These are phyloP conservation scores for Bromus sterilis DNA, from an alignment of 176 grass and related monocot species.

Conservation along the genomic window DNA sequence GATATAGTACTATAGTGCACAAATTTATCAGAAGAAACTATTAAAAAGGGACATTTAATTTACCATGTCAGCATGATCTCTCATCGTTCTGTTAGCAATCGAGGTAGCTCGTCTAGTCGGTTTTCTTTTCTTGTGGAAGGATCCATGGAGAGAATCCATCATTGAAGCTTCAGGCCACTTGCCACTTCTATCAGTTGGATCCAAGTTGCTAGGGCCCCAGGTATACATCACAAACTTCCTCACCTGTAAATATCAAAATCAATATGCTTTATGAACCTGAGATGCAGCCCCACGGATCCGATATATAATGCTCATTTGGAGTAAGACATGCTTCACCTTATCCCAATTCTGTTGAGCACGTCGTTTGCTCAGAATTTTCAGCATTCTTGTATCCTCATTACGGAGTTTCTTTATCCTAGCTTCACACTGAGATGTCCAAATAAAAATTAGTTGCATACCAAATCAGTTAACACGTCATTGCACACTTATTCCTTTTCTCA, in stretches of 20 bases:
- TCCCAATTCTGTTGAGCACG: constrained; percentile 80
- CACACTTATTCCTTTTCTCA: not conserved
- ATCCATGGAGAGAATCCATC: constrained; percentile 52
- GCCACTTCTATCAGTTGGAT: constrained; percentile 58
- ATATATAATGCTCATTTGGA: not conserved
- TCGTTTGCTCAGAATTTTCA: constrained; percentile 46
- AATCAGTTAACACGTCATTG: not conserved
- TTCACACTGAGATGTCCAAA: constrained; percentile 55
- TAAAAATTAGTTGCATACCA: constrained; percentile 9
- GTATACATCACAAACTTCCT: constrained; percentile 98
- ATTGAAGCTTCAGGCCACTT: constrained; percentile 47
- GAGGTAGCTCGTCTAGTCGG: constrained; percentile 16
- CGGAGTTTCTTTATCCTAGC: constrained; percentile 66
- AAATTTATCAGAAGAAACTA: not conserved
- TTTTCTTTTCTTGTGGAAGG: constrained; percentile 61
- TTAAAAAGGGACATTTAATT: not conserved
- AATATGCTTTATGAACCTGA: not conserved
- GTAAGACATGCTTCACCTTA: constrained; percentile 55
- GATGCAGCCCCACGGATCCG: not conserved
- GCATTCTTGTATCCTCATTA: constrained; percentile 68
- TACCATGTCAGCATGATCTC: constrained; percentile 43
- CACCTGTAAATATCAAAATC: constrained; percentile 36
- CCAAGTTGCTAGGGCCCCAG: constrained; percentile 83
- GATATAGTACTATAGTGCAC: not conserved
- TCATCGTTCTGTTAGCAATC: not conserved